A percentile compares a stretch with the other conserved stretches of the same genome.
Conservation (phyloP, 768 basidiomycete genomes). For the Lactarius sanguifluus region DNA sequence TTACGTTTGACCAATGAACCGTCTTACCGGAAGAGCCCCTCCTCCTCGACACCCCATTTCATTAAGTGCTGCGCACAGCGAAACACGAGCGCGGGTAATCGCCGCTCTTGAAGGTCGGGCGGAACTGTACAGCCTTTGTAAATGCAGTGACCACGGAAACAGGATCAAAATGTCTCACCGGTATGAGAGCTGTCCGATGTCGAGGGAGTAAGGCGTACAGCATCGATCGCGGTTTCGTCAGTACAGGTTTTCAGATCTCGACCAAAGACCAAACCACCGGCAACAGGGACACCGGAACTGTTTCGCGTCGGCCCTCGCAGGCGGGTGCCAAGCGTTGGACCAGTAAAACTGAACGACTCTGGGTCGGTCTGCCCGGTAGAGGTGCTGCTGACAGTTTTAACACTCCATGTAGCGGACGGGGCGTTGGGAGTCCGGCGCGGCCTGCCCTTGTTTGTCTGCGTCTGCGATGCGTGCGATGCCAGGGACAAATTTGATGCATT, state of each 20-base stretch:
- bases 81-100: slow-evolving; percentile 72
- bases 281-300: slow-evolving; percentile 34
- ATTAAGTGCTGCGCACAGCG: slow-evolving; percentile 81
- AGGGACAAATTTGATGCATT: slow-evolving; percentile 27
- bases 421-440: slow-evolving; percentile 57
- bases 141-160: slow-evolving; percentile 23
- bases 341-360: slow-evolving; percentile 44
- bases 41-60: slow-evolving; percentile 82
- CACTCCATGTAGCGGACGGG: slow-evolving; percentile 52
- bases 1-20: neutral
- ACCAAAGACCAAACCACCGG: slow-evolving; percentile 65
- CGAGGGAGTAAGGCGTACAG: slow-evolving; percentile 25
- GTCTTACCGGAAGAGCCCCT: slow-evolving; percentile 79
- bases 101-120: slow-evolving; percentile 32
- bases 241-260: slow-evolving; percentile 56
- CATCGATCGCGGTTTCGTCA: slow-evolving; percentile 52
- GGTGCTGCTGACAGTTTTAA: slow-evolving; percentile 39
- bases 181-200: slow-evolving; percentile 16
- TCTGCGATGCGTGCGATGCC: slow-evolving; percentile 25
- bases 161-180: neutral
- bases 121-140: slow-evolving; percentile 10
- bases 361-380: slow-evolving; percentile 47
- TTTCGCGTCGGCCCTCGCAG: slow-evolving; percentile 55
- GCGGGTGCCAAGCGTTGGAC: slow-evolving; percentile 54
- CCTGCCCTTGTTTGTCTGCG: slow-evolving; percentile 36